These are phyloP conservation scores for Paramecium octaurelia DNA, from an alignment of 73 alveolate species.

Conservation along the genomic window DNA sequence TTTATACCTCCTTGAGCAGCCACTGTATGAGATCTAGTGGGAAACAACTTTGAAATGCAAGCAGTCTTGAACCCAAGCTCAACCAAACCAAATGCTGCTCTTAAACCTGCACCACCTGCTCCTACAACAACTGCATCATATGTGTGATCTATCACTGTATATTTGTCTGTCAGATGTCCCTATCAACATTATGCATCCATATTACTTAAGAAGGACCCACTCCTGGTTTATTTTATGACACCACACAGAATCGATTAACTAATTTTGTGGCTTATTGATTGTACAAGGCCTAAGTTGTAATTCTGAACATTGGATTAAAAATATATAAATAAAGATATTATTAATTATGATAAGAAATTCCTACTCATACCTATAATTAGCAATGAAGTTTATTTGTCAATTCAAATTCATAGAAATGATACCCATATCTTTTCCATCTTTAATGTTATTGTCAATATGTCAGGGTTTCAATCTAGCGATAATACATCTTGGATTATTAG, in stretches of 20 bases:
- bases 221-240: constrained; percentile 49
- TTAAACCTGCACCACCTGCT: constrained; percentile 95
- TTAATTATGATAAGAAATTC: background rate
- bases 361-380: background rate
- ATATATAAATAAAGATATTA: background rate
- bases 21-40: constrained; percentile 97
- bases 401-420: background rate
- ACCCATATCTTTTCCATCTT: background rate
- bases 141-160: constrained; percentile 89
- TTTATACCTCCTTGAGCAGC: constrained; percentile 95
- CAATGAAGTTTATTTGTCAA: background rate
- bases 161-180: constrained; percentile 68
- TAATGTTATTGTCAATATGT: background rate
- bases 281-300: background rate
- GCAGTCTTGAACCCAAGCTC: constrained; percentile 96
- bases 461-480: background rate
- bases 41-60: constrained; percentile 93
- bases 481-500: background rate
- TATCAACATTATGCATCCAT: background rate
- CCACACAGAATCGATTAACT: constrained; percentile 17
- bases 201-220: constrained; percentile 68
- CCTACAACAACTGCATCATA: constrained; percentile 92
- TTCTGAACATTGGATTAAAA: background rate
- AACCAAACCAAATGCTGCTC: constrained; percentile 97
- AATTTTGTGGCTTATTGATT: background rate